These are phyloP conservation scores for Trichoderma sp. DNA, from an alignment of 2,329 filamentous ascomycete species.

Conservation along the genomic window DNA sequence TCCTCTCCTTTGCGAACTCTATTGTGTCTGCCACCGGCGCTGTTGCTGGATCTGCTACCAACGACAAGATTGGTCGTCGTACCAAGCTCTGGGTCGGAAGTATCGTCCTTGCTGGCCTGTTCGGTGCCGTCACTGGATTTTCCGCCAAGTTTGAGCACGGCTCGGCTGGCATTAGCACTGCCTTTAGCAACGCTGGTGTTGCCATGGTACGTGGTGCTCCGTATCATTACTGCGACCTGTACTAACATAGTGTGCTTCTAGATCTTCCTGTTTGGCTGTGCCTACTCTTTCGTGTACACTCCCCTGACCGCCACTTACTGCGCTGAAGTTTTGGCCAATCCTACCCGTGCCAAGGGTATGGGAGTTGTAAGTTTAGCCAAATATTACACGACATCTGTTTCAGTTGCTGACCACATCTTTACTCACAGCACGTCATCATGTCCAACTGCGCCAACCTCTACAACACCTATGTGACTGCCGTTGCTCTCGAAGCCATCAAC, in stretches of 20 bases:
- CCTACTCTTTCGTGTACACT: conserved; percentile 54
- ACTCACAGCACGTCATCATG: conserved; percentile 30
- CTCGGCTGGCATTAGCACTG: conserved; percentile 34
- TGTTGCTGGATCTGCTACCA: conserved; percentile 35
- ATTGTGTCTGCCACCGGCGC: conserved; percentile 45
- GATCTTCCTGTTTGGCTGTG: conserved; percentile 55
- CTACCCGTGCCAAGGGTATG: conserved; percentile 40
- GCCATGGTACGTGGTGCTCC: conserved; percentile 42
- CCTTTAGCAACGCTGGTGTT: conserved; percentile 46
- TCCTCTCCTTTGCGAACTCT: conserved; percentile 44
- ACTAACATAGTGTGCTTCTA: conserved; percentile 28
- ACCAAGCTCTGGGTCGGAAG: conserved; percentile 53
- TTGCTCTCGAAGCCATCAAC: conserved; percentile 35
- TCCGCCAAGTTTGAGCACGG: conserved; percentile 44
- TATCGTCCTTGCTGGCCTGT: conserved; percentile 47
- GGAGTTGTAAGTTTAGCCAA: conserved; percentile 29
- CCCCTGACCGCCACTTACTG: conserved; percentile 44
- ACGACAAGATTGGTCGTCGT: conserved; percentile 36
- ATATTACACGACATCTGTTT: background rate
- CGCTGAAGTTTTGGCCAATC: conserved; percentile 36
- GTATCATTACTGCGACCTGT: background rate
- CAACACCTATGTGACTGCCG: conserved; percentile 36
- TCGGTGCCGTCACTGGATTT: conserved; percentile 49
- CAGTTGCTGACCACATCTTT: background rate
- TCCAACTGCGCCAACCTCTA: conserved; percentile 36